A percentile compares a stretch with the other conserved stretches of the same genome.
phyloP scores from a whole-genome alignment of 2,329 filamentous ascomycete genomes.

The Diaporthe ilicicola region DNA sequence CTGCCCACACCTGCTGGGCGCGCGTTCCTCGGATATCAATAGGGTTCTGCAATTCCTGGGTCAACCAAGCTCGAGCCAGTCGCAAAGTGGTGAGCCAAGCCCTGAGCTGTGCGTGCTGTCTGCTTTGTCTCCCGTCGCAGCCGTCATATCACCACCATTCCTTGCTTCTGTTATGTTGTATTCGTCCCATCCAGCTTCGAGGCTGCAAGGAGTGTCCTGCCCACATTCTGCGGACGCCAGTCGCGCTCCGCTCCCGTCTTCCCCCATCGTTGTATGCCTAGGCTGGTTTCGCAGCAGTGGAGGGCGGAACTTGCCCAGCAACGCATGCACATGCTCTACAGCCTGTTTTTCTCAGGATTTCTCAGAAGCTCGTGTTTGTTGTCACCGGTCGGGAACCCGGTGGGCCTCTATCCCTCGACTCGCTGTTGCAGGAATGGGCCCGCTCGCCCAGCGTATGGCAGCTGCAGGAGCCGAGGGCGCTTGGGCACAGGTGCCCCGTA shows the following conservation, averaged over 20 bases:
- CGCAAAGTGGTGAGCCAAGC: slow-evolving; percentile 10
- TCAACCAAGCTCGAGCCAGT: slow-evolving; percentile 9
- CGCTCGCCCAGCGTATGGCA: background rate
- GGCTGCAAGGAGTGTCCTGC: background rate
- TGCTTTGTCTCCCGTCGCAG: background rate
- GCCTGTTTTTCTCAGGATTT: too few species aligned
- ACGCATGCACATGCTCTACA: background rate
- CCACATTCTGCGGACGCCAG: slow-evolving; percentile 3
- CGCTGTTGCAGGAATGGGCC: background rate
- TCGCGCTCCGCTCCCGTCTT: slow-evolving; percentile 6
- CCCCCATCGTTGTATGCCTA: background rate
- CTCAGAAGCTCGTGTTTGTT: background rate
- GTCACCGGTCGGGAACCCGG: background rate
- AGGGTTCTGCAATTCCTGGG: background rate
- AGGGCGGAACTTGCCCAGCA: slow-evolving; percentile 15
- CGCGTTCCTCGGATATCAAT: slow-evolving; percentile 8
- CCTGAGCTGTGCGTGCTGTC: background rate
- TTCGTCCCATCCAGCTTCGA: background rate
- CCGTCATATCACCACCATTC: background rate
- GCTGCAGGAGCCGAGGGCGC: slow-evolving; percentile 9
- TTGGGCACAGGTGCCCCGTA: slow-evolving; percentile 5
- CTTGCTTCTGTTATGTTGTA: background rate
- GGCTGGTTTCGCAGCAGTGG: slow-evolving; percentile 21
- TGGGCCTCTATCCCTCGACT: slow-evolving; percentile 12
- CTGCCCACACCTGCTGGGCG: background rate